Conservation (phyloP, 352 stramenopile species). For the Phytopythium delawarense region DNA sequence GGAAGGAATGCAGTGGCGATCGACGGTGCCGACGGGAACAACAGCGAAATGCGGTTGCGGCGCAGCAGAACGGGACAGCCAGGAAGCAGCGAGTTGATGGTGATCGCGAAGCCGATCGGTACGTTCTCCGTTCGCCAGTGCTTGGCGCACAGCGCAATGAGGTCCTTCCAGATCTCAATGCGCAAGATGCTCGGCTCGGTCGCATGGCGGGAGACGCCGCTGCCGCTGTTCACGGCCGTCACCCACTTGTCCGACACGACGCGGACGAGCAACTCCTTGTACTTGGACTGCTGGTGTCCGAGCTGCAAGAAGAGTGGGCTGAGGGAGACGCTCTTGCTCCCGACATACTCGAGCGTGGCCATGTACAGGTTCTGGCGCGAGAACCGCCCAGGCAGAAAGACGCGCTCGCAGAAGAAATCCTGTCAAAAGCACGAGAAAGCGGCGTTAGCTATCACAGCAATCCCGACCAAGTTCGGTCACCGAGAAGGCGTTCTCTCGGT, state of each 20-base stretch:
- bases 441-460: not conserved
- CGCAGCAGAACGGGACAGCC: conserved; percentile 61
- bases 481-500: not conserved
- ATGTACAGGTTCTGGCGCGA: conserved; percentile 64
- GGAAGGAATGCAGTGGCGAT: conserved; percentile 49
- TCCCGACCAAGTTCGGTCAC: not conserved
- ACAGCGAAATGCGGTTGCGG: conserved; percentile 60
- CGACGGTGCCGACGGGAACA: conserved; percentile 50
- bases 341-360: conserved; percentile 43
- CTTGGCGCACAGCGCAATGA: conserved; percentile 67
- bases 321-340: conserved; percentile 21
- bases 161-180: conserved; percentile 55
- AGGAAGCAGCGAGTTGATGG: conserved; percentile 37
- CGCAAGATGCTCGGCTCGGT: conserved; percentile 28
- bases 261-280: conserved; percentile 56
- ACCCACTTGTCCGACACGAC: conserved; percentile 46
- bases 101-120: conserved; percentile 56
- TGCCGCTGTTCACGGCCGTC: conserved; percentile 11
- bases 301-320: conserved; percentile 31
- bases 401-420: conserved; percentile 54
- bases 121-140: conserved; percentile 68
- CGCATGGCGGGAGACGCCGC: conserved; percentile 13
- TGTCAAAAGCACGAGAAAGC: conserved; percentile 8
- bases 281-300: conserved; percentile 42
- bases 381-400: conserved; percentile 61